Evolutionary conservation across 148 eudicot genomes (phyloP), one percentile per base, ranked within the genome.

Genomic region (Nyssa sinensis): DNA sequence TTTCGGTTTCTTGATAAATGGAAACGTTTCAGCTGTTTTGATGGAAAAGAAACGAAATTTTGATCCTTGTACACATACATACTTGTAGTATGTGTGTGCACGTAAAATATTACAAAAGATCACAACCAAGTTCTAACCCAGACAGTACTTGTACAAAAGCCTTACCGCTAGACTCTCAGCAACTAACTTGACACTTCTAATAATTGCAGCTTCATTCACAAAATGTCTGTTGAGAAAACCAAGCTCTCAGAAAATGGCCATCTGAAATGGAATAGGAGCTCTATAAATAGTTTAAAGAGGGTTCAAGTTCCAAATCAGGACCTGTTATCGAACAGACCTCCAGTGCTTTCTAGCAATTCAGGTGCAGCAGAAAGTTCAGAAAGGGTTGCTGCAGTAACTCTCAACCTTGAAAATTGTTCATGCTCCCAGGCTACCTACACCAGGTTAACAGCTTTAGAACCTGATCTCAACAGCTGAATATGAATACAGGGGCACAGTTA

Each of bases 381-480:
- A 68, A 95, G 90, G 55, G 99, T 95, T 58, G 84, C 94, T 63
- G 99, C 99, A 74, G 99, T 95, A 58, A 95, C 88, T 83, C 99
- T 88, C 76, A 90, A 80, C 81, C 94, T 90, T 60, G 99, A 95
- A 87, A 95, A 95, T 55, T 95, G 99, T 76, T 95, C 99, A 69
- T 95, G 99, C 85, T 95, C 99, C 99, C 99, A 95, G 33, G 99
- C 97, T 76, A 95, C 97, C 99, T 95, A 87, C 76, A 91, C 64
- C 85, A 86, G 53, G 31, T 74, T 47, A 74, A 39, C 53, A 79
- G 64, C 79, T 83, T 89, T 71, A 86, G 72, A 74, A 82, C 51
- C 80, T 80, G 68, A 66, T 12, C 60, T n/a, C 32, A 71, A 60
- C 25, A 58, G 66, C 16, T 62, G n/a, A 30, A 64, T 19, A 28